Conservation (phyloP, 352 stramenopile species). For the Phytopythium mirpurense region DNA sequence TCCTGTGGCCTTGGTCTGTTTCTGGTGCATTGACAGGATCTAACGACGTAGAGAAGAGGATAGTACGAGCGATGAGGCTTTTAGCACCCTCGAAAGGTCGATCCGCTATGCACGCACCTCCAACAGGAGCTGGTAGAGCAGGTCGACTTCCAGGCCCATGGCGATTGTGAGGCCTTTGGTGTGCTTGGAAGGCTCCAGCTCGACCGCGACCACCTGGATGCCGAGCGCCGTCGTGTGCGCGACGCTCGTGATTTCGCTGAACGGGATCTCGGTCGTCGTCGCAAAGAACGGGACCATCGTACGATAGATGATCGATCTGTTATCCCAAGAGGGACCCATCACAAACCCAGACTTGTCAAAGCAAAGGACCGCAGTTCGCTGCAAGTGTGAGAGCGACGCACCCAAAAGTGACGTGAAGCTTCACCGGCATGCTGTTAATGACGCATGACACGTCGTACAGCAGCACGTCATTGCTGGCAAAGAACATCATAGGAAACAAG, state of each 20-base stretch:
- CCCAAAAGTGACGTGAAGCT: constrained; percentile 74
- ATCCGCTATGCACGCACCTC: constrained; percentile 26
- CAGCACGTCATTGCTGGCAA: constrained; percentile 53
- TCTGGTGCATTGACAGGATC: constrained; percentile 56
- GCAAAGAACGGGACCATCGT: constrained; percentile 75
- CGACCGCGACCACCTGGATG: constrained; percentile 56
- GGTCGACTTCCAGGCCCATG: constrained; percentile 70
- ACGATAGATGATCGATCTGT: constrained; percentile 61
- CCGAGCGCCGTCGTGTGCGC: constrained; percentile 52
- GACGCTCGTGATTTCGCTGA: constrained; percentile 51
- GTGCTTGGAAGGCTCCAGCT: constrained; percentile 36
- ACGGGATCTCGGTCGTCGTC: constrained; percentile 54
- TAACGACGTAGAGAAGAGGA: constrained; percentile 1
- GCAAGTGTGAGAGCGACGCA: constrained; percentile 16
- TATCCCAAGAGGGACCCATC: no score
- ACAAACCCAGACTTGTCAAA: no score
- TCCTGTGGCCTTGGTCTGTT: constrained; percentile 10
- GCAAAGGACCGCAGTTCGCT: neutral
- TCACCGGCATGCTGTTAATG: constrained; percentile 61
- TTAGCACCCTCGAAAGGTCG: neutral
- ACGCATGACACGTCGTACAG: constrained; percentile 79
- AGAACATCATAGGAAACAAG: neutral
- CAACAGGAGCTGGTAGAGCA: constrained; percentile 62
- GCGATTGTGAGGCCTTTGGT: constrained; percentile 59
- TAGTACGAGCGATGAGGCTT: neutral